These are phyloP conservation scores for Psophocarpus tetragonolobus DNA, from an alignment of 306 rosid species.

Conservation along the genomic window DNA sequence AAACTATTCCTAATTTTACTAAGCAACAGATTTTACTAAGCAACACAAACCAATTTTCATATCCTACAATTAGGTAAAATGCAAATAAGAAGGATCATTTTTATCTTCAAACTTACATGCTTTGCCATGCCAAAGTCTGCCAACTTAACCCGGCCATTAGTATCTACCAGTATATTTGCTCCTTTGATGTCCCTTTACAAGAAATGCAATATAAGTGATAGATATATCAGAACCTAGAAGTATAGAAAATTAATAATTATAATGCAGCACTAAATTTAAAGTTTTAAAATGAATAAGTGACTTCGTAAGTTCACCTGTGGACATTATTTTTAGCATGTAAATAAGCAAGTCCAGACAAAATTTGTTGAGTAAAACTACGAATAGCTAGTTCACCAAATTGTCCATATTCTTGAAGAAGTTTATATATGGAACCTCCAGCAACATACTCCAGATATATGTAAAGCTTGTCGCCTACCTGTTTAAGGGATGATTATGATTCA, in stretches of 20 bases:
- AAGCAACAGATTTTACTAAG: conserved; percentile 3
- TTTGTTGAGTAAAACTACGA: conserved; percentile 88
- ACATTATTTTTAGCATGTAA: conserved; percentile 81
- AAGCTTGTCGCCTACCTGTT: conserved; percentile 78
- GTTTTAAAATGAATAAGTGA: conserved; percentile 18
- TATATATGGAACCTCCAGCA: conserved; percentile 93
- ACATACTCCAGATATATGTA: conserved; percentile 93
- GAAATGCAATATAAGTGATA: conserved; percentile 17
- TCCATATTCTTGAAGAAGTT: conserved; percentile 91
- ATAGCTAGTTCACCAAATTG: conserved; percentile 77
- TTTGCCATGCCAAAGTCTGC: conserved; percentile 99
- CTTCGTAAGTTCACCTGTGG: conserved; percentile 73
- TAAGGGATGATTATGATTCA: conserved; percentile 33
- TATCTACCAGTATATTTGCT: conserved; percentile 93
- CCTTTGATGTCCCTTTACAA: conserved; percentile 89
- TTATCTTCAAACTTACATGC: conserved; percentile 64
- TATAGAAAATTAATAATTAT: conserved; percentile 20
- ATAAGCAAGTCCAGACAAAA: conserved; percentile 89
- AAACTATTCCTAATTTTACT: conserved; percentile 4
- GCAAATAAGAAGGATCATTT: background rate
- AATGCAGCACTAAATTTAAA: background rate
- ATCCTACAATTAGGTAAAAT: conserved; percentile 17
- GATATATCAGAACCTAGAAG: background rate
- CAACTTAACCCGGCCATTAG: conserved; percentile 83
- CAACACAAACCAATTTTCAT: conserved; percentile 2